Conservation (phyloP, 2,329 filamentous ascomycete species). For the Cytospora leucostoma region DNA sequence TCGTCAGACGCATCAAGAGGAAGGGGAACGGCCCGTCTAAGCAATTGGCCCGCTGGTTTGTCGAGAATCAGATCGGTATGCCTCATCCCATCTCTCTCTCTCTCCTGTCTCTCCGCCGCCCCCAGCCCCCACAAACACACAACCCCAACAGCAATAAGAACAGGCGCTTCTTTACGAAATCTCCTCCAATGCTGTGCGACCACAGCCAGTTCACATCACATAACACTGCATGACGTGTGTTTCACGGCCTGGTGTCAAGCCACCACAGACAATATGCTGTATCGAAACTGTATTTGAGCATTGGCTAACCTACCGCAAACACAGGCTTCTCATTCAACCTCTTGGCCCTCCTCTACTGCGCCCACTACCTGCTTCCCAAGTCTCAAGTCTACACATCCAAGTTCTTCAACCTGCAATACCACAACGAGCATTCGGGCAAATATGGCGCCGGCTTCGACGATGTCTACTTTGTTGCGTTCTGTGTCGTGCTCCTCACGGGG, state of each 20-base stretch:
- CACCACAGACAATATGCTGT: background rate
- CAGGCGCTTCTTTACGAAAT: background rate
- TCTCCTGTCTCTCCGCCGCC: background rate
- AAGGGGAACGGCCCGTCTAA: constrained; percentile 64
- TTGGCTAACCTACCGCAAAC: constrained; percentile 9
- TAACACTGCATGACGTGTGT: constrained; percentile 20
- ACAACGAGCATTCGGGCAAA: constrained; percentile 64
- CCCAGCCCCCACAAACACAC: constrained; percentile 1
- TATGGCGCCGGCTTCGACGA: constrained; percentile 83
- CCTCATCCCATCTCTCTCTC: constrained; percentile 23
- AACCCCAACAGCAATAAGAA: constrained; percentile 2
- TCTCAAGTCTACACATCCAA: constrained; percentile 78
- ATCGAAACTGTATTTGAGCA: background rate
- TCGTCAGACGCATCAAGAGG: constrained; percentile 59
- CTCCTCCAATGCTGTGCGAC: constrained; percentile 6
- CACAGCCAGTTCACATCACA: background rate
- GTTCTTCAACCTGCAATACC: constrained; percentile 86
- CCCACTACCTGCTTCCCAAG: constrained; percentile 80
- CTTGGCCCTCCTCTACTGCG: constrained; percentile 77
- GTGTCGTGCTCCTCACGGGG: constrained; percentile 82
- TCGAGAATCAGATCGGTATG: constrained; percentile 80
- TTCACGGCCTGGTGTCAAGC: constrained; percentile 1
- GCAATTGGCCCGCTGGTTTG: constrained; percentile 67
- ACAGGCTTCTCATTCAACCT: constrained; percentile 83
- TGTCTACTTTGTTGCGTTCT: constrained; percentile 72